Percentiles rank a stretch among this genome's conserved stretches.
phyloP scores from a whole-genome alignment of 2,329 filamentous ascomycete species.

The Exophiala bonariae region DNA sequence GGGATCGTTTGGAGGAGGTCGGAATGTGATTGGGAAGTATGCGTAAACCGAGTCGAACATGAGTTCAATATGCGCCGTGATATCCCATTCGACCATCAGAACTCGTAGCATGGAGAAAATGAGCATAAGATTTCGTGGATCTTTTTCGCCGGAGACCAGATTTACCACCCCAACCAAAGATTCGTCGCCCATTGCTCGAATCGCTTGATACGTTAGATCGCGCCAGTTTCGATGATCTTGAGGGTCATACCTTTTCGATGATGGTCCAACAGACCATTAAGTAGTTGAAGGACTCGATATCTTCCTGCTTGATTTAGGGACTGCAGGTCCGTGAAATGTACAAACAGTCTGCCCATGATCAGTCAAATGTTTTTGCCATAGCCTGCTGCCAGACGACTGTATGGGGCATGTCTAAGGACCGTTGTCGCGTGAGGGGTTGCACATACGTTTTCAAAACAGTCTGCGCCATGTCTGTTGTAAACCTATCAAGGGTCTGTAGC shows the following conservation, averaged over 20 bases:
- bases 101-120: slow-evolving; percentile 68
- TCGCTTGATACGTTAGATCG: slow-evolving; percentile 37
- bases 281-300: slow-evolving; percentile 61
- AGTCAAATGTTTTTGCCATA: slow-evolving; percentile 2
- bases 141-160: slow-evolving; percentile 68
- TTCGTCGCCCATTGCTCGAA: slow-evolving; percentile 58
- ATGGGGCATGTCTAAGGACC: slow-evolving; percentile 19
- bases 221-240: slow-evolving; percentile 1
- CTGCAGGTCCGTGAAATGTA: slow-evolving; percentile 58
- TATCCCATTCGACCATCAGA: slow-evolving; percentile 68
- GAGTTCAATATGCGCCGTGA: slow-evolving; percentile 58
- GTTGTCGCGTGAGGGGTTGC: slow-evolving; percentile 22
- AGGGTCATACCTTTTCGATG: slow-evolving; percentile 53
- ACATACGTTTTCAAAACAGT: slow-evolving; percentile 55
- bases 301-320: slow-evolving; percentile 64
- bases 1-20: slow-evolving; percentile 67
- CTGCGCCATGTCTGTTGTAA: slow-evolving; percentile 57
- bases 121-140: slow-evolving; percentile 69
- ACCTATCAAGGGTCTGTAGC: slow-evolving; percentile 60
- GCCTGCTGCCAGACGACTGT: slow-evolving; percentile 22
- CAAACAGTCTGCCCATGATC: slow-evolving; percentile 43
- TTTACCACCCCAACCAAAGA: slow-evolving; percentile 63
- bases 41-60: slow-evolving; percentile 70
- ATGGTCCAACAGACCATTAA: slow-evolving; percentile 62
- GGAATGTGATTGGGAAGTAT: slow-evolving; percentile 72